These are phyloP conservation scores for Cucurbita moschata DNA, from an alignment of 306 rosid species.

Conservation along the genomic window DNA sequence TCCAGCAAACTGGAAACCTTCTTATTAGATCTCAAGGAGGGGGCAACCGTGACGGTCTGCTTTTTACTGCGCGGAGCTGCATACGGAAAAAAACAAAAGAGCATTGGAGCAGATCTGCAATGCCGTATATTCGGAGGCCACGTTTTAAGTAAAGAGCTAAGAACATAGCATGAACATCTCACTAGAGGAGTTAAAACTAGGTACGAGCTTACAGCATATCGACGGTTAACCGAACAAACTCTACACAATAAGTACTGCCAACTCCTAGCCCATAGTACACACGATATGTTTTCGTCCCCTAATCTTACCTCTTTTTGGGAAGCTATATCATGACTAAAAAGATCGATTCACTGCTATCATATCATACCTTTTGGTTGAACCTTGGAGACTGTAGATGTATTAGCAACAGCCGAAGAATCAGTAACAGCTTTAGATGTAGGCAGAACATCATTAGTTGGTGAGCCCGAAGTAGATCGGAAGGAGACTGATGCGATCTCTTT, in stretches of 20 bases:
- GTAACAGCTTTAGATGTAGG: slow-evolving; percentile 23
- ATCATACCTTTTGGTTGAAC: slow-evolving; percentile 62
- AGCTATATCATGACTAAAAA: neutral
- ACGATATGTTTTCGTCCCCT: neutral
- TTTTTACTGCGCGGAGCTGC: slow-evolving; percentile 53
- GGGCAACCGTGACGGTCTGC: slow-evolving; percentile 52
- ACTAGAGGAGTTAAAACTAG: neutral
- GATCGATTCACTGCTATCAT: neutral
- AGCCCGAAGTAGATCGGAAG: slow-evolving; percentile 30
- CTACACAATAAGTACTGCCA: neutral
- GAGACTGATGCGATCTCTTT: slow-evolving; percentile 36
- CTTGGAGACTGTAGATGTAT: slow-evolving; percentile 42
- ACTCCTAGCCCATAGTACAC: neutral
- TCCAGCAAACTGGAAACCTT: slow-evolving; percentile 84
- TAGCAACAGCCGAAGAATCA: slow-evolving; percentile 15
- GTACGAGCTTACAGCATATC: neutral
- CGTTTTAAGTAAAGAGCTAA: neutral
- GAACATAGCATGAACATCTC: neutral
- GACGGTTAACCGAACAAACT: neutral
- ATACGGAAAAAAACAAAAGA: neutral
- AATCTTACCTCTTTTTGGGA: neutral
- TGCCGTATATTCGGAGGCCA: neutral
- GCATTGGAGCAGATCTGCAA: neutral
- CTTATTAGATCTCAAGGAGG: slow-evolving; percentile 82
- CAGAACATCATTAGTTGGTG: slow-evolving; percentile 19